phyloP scores from a whole-genome alignment of 2,329 filamentous ascomycete species.

The Neonectria faginata region DNA sequence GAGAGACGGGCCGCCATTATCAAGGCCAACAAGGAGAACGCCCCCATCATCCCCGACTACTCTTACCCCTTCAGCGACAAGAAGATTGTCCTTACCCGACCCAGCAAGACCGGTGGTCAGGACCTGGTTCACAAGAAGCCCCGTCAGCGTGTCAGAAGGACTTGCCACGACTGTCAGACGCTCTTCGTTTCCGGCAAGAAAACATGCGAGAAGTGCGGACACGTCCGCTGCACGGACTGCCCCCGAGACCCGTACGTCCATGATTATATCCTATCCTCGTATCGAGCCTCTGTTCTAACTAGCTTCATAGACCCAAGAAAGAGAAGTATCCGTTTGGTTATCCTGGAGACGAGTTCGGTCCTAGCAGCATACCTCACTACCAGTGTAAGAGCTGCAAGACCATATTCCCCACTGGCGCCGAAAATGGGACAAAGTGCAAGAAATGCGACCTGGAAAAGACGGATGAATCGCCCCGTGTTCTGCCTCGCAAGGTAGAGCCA shows the following conservation, averaged over 20 bases:
- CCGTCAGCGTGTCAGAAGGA: slow-evolving; percentile 78
- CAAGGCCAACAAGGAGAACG: slow-evolving; percentile 69
- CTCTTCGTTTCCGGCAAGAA: slow-evolving; percentile 71
- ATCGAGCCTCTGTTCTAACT: slow-evolving; percentile 25
- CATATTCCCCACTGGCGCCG: slow-evolving; percentile 63
- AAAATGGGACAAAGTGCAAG: slow-evolving; percentile 66
- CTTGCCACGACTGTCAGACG: slow-evolving; percentile 79
- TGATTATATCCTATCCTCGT: too few species aligned
- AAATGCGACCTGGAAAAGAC: slow-evolving; percentile 73
- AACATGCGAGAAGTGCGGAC: slow-evolving; percentile 75
- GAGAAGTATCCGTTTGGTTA: slow-evolving; percentile 78
- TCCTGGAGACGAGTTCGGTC: slow-evolving; percentile 72
- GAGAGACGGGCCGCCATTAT: slow-evolving; percentile 61
- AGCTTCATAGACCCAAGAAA: slow-evolving; percentile 67
- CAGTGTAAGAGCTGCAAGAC: slow-evolving; percentile 73
- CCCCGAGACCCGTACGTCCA: slow-evolving; percentile 80
- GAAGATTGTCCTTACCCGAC: slow-evolving; percentile 68
- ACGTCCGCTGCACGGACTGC: slow-evolving; percentile 82
- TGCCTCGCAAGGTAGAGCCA: slow-evolving; percentile 70
- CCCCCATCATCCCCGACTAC: slow-evolving; percentile 64
- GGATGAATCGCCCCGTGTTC: slow-evolving; percentile 67
- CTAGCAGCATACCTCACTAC: slow-evolving; percentile 63
- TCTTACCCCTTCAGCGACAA: slow-evolving; percentile 58
- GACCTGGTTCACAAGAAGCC: slow-evolving; percentile 79
- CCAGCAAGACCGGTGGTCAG: slow-evolving; percentile 74